Evolutionary conservation across 2,329 filamentous ascomycete genomes (phyloP).

Genomic region (Ophiostoma himal-ulmi): DNA sequence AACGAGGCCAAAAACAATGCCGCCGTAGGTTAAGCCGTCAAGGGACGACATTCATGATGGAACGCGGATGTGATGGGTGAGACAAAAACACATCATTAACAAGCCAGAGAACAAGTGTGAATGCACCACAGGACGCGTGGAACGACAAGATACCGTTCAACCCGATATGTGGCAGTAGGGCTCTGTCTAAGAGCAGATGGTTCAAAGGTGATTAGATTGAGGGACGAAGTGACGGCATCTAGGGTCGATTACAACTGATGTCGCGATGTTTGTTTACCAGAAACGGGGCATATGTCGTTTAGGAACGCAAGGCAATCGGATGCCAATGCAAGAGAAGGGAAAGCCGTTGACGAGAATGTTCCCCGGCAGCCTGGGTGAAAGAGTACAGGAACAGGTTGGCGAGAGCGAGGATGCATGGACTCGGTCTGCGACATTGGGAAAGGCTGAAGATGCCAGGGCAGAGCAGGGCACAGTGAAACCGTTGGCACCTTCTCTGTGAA

Average conservation of each 20-base stretch:
- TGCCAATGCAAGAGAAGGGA: neutral
- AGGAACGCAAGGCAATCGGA: neutral
- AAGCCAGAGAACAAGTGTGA: neutral
- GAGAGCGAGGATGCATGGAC: neutral
- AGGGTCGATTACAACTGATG: neutral
- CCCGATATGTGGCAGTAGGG: neutral
- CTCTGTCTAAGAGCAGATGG: neutral
- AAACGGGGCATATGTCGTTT: neutral
- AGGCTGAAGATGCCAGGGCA: constrained; percentile 10
- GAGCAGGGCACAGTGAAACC: constrained; percentile 11
- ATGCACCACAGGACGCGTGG: neutral
- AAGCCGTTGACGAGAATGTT: neutral
- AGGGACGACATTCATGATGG: constrained; percentile 14
- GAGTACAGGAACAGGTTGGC: neutral
- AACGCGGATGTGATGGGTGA: neutral
- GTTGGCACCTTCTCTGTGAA: constrained; percentile 12
- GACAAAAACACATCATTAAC: constrained; percentile 11
- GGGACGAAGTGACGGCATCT: neutral
- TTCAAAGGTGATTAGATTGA: neutral
- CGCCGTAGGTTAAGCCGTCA: constrained; percentile 7
- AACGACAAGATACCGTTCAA: neutral
- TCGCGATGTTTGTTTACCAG: constrained; percentile 6
- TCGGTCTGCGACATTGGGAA: neutral
- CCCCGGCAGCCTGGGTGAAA: neutral
- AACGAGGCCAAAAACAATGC: neutral